Percentiles rank a stretch among this genome's conserved stretches.
Conservation (phyloP, 1,284 basidiomycete species). For the Puccinia horiana region DNA sequence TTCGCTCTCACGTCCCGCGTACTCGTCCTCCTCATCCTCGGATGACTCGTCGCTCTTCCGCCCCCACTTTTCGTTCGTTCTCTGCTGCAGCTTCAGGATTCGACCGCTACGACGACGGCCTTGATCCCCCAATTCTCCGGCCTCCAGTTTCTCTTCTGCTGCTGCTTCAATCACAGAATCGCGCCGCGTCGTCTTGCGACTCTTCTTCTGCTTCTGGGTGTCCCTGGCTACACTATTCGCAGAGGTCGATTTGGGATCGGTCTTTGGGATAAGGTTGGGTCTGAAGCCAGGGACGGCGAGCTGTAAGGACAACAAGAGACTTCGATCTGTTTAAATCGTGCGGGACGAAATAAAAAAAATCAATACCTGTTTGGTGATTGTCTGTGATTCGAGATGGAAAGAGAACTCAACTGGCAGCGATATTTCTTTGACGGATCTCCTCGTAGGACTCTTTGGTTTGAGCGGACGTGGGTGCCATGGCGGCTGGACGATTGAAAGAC, state of each 20-base stretch:
- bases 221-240: neutral
- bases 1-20: neutral
- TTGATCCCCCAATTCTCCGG: neutral
- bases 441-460: constrained; percentile 25
- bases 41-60: neutral
- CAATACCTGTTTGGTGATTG: neutral
- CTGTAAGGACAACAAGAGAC: constrained; percentile 40
- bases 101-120: constrained; percentile 29
- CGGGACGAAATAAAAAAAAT: neutral
- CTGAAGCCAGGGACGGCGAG: constrained; percentile 23
- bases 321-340: constrained; percentile 26
- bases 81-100: constrained; percentile 14
- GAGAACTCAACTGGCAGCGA: constrained; percentile 37
- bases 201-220: neutral
- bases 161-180: neutral
- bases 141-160: neutral
- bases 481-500: no score
- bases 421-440: constrained; percentile 42
- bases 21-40: neutral
- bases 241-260: neutral
- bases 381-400: neutral
- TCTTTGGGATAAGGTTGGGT: constrained; percentile 23
- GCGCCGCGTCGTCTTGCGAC: constrained; percentile 13
- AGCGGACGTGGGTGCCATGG: neutral
- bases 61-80: neutral